phyloP scores from a whole-genome alignment of 306 rosid genomes.

The Inga laurina region DNA sequence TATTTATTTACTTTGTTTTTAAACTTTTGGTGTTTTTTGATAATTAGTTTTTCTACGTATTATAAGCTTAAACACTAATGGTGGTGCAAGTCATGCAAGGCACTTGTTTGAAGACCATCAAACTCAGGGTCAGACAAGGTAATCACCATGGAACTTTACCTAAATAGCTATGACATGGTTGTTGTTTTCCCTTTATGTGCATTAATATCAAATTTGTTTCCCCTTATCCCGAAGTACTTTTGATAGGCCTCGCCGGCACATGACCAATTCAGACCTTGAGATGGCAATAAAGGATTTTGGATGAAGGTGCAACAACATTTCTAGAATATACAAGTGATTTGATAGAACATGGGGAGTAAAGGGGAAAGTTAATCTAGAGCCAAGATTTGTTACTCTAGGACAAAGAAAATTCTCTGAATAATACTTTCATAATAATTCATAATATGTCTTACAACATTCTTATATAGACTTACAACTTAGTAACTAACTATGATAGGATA shows the following conservation, averaged over 20 bases:
- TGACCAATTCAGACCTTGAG: constrained; percentile 85
- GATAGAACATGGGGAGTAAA: too few species aligned
- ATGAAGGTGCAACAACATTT: constrained; percentile 72
- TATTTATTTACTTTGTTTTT: not conserved
- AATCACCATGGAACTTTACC: constrained; percentile 23
- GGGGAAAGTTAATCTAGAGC: too few species aligned
- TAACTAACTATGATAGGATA: too few species aligned
- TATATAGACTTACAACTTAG: too few species aligned
- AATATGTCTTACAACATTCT: too few species aligned
- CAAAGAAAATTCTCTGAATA: too few species aligned
- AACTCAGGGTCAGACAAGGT: constrained; percentile 47
- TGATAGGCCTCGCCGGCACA: constrained; percentile 62
- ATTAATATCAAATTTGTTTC: constrained; percentile 16
- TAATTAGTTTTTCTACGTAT: constrained; percentile 26
- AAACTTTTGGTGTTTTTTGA: constrained; percentile 29
- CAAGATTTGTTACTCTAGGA: too few species aligned
- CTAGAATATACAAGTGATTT: constrained; percentile 90
- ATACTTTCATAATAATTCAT: too few species aligned
- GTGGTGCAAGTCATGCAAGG: constrained; percentile 47
- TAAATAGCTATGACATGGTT: not conserved
- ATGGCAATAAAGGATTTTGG: constrained; percentile 60
- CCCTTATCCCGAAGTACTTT: constrained; percentile 27
- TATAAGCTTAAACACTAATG: constrained; percentile 33
- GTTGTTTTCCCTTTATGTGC: constrained; percentile 5
- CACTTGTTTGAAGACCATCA: constrained; percentile 49